These are phyloP conservation scores for Coccinonectria pachysandricola DNA, from an alignment of 2,329 filamentous ascomycete species.

Conservation along the genomic window DNA sequence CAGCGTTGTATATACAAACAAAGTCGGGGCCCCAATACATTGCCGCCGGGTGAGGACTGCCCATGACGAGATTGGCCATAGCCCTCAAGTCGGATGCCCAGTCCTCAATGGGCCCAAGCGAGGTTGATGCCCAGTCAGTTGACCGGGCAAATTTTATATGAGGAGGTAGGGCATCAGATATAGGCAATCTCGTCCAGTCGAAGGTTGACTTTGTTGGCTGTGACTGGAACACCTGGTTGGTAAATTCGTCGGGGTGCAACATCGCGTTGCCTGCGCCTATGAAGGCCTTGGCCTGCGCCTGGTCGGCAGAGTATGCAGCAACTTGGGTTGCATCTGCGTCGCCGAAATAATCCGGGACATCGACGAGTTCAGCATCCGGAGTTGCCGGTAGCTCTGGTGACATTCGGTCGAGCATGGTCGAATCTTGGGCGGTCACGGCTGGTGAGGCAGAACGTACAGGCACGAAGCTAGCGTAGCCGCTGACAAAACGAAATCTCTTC, in stretches of 20 bases:
- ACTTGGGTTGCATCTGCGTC: constrained; percentile 15
- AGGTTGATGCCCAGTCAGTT: constrained; percentile 62
- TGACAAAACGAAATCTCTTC: constrained; percentile 58
- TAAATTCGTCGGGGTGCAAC: constrained; percentile 32
- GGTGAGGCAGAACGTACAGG: constrained; percentile 29
- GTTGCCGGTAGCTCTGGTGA: constrained; percentile 28
- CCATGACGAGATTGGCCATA: constrained; percentile 78
- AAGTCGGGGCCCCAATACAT: constrained; percentile 71
- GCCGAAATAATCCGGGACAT: constrained; percentile 34
- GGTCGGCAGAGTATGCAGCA: constrained; percentile 4
- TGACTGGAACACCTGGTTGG: constrained; percentile 29
- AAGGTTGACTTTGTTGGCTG: constrained; percentile 45
- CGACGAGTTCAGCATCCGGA: constrained; percentile 21
- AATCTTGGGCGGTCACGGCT: constrained; percentile 26
- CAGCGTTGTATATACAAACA: constrained; percentile 62
- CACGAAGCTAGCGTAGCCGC: constrained; percentile 35
- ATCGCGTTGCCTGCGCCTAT: constrained; percentile 17
- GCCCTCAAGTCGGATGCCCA: constrained; percentile 64
- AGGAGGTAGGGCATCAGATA: constrained; percentile 50
- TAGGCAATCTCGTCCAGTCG: constrained; percentile 69
- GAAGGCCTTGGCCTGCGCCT: constrained; percentile 11
- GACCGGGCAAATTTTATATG: constrained; percentile 66
- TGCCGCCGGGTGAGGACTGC: constrained; percentile 61
- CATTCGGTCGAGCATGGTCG: constrained; percentile 28
- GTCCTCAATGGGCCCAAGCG: constrained; percentile 63